Percentiles rank a stretch among this genome's conserved stretches.
phyloP scores from a whole-genome alignment of 2,329 filamentous ascomycete genomes.

The Metarhizium robertsii region DNA sequence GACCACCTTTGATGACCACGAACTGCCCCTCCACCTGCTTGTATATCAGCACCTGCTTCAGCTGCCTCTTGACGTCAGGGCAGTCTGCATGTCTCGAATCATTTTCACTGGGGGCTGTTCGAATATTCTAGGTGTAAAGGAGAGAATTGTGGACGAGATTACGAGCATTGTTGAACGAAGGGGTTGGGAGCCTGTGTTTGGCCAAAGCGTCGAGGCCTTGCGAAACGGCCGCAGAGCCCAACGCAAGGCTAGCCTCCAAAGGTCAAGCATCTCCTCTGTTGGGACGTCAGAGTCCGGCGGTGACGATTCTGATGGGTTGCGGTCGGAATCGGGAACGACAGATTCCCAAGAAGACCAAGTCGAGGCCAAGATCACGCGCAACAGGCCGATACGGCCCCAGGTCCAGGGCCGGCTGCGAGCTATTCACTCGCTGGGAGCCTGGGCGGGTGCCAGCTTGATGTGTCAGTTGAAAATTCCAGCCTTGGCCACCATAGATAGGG shows the following conservation, averaged over 20 bases:
- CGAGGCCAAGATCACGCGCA: conserved; percentile 26
- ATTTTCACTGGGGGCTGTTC: conserved; percentile 78
- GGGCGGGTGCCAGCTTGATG: conserved; percentile 64
- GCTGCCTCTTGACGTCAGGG: conserved; percentile 73
- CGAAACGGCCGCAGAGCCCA: conserved; percentile 33
- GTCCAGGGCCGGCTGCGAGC: conserved; percentile 54
- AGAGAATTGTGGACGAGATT: conserved; percentile 68
- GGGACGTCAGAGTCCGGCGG: conserved; percentile 14
- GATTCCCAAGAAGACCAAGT: conserved; percentile 21
- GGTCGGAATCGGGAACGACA: conserved; percentile 14
- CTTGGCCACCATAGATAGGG: conserved; percentile 60
- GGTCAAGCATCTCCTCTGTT: conserved; percentile 11
- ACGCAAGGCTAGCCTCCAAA: conserved; percentile 15
- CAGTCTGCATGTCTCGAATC: conserved; percentile 80
- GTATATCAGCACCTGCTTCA: conserved; percentile 67
- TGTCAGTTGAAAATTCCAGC: conserved; percentile 60
- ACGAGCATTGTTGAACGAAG: conserved; percentile 52
- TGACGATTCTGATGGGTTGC: conserved; percentile 14
- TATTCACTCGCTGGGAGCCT: conserved; percentile 61
- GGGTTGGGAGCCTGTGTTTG: conserved; percentile 71
- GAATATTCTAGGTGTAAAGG: conserved; percentile 68
- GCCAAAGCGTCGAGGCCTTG: conserved; percentile 53
- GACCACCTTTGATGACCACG: conserved; percentile 72
- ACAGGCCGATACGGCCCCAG: conserved; percentile 26
- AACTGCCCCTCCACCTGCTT: conserved; percentile 67